Evolutionary conservation across 768 basidiomycete species (phyloP).

Genomic region (Lactarius sanguifluus): DNA sequence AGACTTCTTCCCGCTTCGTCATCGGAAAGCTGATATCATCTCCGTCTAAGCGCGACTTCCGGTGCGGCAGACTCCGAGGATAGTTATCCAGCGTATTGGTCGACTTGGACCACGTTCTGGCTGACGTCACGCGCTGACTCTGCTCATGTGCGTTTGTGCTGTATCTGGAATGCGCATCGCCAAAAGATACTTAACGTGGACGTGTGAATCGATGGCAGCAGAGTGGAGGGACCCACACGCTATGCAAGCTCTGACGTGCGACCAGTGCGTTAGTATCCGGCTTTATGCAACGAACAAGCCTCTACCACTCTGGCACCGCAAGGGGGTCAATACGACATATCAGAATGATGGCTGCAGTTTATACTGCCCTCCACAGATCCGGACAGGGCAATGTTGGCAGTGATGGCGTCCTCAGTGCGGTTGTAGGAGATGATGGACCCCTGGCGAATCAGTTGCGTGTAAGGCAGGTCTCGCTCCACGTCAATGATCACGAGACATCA

Average conservation of each 20-base stretch:
- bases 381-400: slow-evolving; percentile 1
- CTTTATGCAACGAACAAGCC: neutral
- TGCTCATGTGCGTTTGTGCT: slow-evolving; percentile 7
- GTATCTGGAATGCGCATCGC: slow-evolving; percentile 7
- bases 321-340: neutral
- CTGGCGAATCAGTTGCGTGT: slow-evolving; percentile 21
- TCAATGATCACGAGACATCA: slow-evolving; percentile 17
- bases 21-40: slow-evolving; percentile 25
- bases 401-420: slow-evolving; percentile 13
- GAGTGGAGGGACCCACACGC: slow-evolving; percentile 8
- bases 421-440: slow-evolving; percentile 13
- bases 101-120: slow-evolving; percentile 23
- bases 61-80: slow-evolving; percentile 18
- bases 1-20: slow-evolving; percentile 19
- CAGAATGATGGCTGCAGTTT: slow-evolving; percentile 1
- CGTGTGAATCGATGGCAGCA: slow-evolving; percentile 6
- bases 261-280: neutral
- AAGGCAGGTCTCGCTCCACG: slow-evolving; percentile 9
- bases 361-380: slow-evolving; percentile 1
- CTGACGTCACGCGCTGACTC: slow-evolving; percentile 23
- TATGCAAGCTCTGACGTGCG: neutral
- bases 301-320: neutral
- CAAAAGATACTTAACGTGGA: neutral
- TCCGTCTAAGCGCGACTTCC: slow-evolving; percentile 24
- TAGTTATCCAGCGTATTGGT: neutral